Evolutionary conservation across 805 yeast species (phyloP).

Genomic region (Zygotorulaspora florentina): DNA sequence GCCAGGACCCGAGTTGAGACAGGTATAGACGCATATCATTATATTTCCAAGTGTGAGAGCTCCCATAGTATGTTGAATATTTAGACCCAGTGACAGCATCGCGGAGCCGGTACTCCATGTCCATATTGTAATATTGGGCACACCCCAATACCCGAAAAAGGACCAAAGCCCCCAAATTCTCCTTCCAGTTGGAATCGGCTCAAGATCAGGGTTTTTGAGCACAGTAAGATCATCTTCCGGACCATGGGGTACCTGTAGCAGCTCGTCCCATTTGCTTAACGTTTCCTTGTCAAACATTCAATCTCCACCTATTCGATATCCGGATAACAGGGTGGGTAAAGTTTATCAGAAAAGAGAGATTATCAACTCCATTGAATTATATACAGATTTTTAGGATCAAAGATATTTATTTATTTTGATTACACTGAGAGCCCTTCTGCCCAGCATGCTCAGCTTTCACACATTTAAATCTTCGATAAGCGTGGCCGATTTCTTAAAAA

Average conservation of each 20-base stretch:
- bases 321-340: neutral
- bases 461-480: neutral
- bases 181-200: constrained; percentile 38
- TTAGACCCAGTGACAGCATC: constrained; percentile 37
- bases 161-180: constrained; percentile 39
- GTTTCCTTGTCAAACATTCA: constrained; percentile 1
- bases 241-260: constrained; percentile 21
- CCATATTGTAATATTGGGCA: constrained; percentile 36
- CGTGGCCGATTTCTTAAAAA: neutral
- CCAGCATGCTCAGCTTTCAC: neutral
- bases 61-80: constrained; percentile 41
- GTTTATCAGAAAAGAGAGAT: neutral
- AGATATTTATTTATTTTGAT: neutral
- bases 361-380: neutral
- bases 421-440: neutral
- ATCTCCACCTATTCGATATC: neutral
- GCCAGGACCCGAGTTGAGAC: constrained; percentile 40
- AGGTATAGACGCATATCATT: constrained; percentile 36
- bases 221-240: constrained; percentile 17
- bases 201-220: constrained; percentile 37
- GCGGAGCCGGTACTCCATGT: constrained; percentile 40
- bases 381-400: neutral
- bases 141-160: constrained; percentile 36
- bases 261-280: constrained; percentile 1
- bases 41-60: constrained; percentile 39